phyloP scores from a whole-genome alignment of 192 early-diverging fungal genomes.

The Jimgerdemannia lactiflua region DNA sequence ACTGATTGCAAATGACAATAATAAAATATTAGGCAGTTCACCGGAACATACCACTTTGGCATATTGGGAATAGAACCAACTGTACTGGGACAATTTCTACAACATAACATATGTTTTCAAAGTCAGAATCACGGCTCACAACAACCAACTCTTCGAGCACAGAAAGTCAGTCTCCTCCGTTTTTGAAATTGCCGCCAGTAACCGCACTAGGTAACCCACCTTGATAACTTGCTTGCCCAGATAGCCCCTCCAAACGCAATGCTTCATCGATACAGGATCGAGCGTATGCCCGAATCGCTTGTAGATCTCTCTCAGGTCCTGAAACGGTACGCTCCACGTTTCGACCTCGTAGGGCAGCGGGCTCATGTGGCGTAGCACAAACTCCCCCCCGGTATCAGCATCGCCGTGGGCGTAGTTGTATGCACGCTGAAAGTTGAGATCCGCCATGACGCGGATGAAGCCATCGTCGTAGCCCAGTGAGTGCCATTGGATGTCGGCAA shows the following conservation, averaged over 20 bases:
- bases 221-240: neutral
- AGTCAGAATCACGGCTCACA: neutral
- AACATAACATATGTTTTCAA: neutral
- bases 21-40: too few species aligned
- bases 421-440: slow-evolving; percentile 46
- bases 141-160: too few species aligned
- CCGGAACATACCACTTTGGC: neutral
- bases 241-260: neutral
- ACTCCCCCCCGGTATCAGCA: slow-evolving; percentile 67
- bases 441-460: slow-evolving; percentile 54
- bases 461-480: slow-evolving; percentile 46
- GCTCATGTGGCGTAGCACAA: slow-evolving; percentile 47
- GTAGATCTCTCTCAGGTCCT: slow-evolving; percentile 64
- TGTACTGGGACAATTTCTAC: neutral
- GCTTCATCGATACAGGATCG: neutral
- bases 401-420: slow-evolving; percentile 46
- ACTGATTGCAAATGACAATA: too few species aligned
- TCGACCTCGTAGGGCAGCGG: slow-evolving; percentile 18
- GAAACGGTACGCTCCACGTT: slow-evolving; percentile 60
- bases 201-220: neutral
- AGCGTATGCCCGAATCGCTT: slow-evolving; percentile 16
- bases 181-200: too few species aligned
- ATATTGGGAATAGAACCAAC: neutral
- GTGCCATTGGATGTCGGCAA: slow-evolving; percentile 72
- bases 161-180: too few species aligned